A percentile compares a stretch with the other conserved stretches of the same genome.
phyloP scores from a whole-genome alignment of 306 rosid species.

The Phaseolus lunatus region DNA sequence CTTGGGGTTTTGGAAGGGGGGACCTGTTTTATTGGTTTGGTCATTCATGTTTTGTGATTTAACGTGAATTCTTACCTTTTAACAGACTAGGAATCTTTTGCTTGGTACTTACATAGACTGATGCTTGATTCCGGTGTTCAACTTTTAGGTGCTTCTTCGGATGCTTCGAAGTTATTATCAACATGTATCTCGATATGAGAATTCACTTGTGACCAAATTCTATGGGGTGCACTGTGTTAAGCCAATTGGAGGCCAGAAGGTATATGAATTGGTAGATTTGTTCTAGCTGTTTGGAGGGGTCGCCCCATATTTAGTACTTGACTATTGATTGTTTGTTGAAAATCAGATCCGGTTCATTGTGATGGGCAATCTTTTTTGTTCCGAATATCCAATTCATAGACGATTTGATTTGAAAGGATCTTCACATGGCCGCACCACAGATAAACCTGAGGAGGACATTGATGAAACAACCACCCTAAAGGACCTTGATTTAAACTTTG shows the following conservation, averaged over 20 bases:
- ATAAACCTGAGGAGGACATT: constrained; percentile 88
- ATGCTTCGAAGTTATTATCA: constrained; percentile 90
- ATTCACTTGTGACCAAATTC: constrained; percentile 92
- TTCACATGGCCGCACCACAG: constrained; percentile 94
- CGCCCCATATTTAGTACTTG: constrained; percentile 20
- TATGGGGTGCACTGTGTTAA: constrained; percentile 97
- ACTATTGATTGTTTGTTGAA: constrained; percentile 35
- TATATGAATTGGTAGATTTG: constrained; percentile 42
- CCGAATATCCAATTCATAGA: constrained; percentile 91
- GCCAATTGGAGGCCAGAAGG: constrained; percentile 97
- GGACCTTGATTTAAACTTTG: constrained; percentile 96
- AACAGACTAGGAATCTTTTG: background rate
- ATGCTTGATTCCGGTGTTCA: constrained; percentile 19
- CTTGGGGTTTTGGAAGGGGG: constrained; percentile 15
- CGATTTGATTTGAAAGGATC: constrained; percentile 98
- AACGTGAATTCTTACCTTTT: background rate
- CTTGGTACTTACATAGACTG: constrained; percentile 14
- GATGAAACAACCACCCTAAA: constrained; percentile 98
- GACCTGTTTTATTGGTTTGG: background rate
- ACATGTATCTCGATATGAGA: constrained; percentile 75
- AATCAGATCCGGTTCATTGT: constrained; percentile 90
- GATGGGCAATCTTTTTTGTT: constrained; percentile 99
- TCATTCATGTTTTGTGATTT: background rate
- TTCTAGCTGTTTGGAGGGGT: constrained; percentile 19
- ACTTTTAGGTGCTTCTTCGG: constrained; percentile 85